phyloP scores from a whole-genome alignment of 148 eudicot genomes.

The Dianthus caryophyllus region DNA sequence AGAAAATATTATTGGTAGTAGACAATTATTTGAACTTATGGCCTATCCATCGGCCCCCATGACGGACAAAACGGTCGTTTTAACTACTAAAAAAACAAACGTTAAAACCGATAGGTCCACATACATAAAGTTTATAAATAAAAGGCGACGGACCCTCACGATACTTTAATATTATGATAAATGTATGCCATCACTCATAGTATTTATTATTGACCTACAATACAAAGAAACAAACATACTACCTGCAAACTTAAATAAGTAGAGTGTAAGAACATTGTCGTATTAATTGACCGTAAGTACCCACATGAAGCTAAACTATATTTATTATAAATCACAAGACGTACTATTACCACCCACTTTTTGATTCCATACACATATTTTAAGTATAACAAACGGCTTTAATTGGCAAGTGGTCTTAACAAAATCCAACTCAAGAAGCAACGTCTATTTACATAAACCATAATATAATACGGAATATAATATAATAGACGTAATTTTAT shows the following conservation, averaged over 20 bases:
- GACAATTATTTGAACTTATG: no score
- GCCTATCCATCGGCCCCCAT: no score
- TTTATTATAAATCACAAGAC: slow-evolving; percentile 28
- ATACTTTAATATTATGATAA: no score
- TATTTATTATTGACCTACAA: slow-evolving; percentile 4
- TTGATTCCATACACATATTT: slow-evolving; percentile 12
- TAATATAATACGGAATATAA: no score
- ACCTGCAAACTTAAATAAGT: slow-evolving; percentile 1
- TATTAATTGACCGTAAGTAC: slow-evolving; percentile 25
- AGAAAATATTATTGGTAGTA: no score
- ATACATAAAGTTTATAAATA: not conserved
- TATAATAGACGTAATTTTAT: no score
- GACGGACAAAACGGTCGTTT: no score
- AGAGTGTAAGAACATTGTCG: slow-evolving; percentile 9
- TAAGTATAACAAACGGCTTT: not conserved
- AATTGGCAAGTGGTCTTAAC: slow-evolving; percentile 25
- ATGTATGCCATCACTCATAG: no score
- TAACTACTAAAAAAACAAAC: no score
- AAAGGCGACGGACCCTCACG: no score
- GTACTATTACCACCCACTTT: not conserved
- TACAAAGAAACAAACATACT: slow-evolving; percentile 15
- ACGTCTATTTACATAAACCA: slow-evolving; percentile 30
- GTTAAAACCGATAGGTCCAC: no score
- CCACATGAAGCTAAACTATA: slow-evolving; percentile 3
- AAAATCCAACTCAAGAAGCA: slow-evolving; percentile 23